Base-by-base conservation (phyloP, 257 asterid species). In the Solanum sejunctum region DNA sequence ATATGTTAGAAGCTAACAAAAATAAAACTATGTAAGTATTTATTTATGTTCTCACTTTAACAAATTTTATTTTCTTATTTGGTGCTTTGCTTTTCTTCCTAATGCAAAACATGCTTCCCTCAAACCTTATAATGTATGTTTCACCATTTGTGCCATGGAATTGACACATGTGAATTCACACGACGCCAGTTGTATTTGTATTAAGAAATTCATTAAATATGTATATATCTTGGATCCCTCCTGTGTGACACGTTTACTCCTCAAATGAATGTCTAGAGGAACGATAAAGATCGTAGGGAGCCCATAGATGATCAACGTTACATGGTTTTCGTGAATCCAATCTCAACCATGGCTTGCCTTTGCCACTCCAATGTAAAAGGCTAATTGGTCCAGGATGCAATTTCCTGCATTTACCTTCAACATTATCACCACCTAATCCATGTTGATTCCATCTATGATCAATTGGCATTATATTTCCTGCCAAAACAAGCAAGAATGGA, bases 261-360 rank as follows among this genome's bases (percentile, higher is more conserved):
- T 91, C 94, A 36, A 92, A 89, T 56, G 89, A 86, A 83, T 92
- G 92, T 60, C 13, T 88, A 0, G 88, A 87, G 1, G 91, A 86
- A 10, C 88, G 90, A 55, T 89, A 92, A 20, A 94, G 94, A 91
- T 94, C 98, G n/a, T 94, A 94, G 32, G 95, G 98, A 52, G 94
- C 93, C 98, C 98, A 94, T 10, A 93, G 84, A 86, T 91, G 94
- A 89, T 94, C 98, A 55, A 93, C 97, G 18, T 41, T 87, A 75
- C 98, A 94, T 21, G 97, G 94, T 61, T 86, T 93, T 71, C 93
- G 87, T 1, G 98, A 93, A 82, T 94, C 97, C 85, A 93, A 43
- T 86, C 98, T 91, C 89, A 91, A 58, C 97, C 97, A 93, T 15
- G 96, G 96, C 89, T 93, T 93, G n/a, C 98, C 98, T 67, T 93